Evolutionary conservation across 2,329 filamentous ascomycete species (phyloP), one percentile per base, ranked within the genome.

Genomic region (Penicillium corylophilum): DNA sequence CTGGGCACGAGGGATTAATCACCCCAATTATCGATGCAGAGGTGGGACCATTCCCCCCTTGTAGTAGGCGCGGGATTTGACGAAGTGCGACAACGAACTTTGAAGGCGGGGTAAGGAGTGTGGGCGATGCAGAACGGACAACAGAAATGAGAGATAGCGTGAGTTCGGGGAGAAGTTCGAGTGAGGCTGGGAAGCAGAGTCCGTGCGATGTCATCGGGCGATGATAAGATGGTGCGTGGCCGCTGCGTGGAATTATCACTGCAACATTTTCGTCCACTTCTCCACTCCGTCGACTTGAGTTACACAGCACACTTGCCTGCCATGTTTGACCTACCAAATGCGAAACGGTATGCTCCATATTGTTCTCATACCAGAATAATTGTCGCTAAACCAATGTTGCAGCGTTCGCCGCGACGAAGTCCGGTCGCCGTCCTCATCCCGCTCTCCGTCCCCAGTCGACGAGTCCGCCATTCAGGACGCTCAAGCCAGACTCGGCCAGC

Each of bases 361-460:
- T 15, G 28, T 38, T 43, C 12, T 20, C 16, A 8, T 18, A 23
- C 5, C 36, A 50, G 43, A 7, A 4, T 18, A 5, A 12, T 16
- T 43, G 13, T 46, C 22, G 18, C 39, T 58, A 43, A 54, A 42
- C 33, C 18, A 24, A 2, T 16, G 4, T 2, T 29, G 3, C 52
- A 73, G 71, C 35, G 61, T 73, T 51, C 67, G 71, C 18, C 71
- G 71, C 53, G 62, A 72, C 44, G 69, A 73, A 46, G 59, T 73
- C 29, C 59, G 63, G 33, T 66, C 67, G 4, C 62, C 65, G 9
- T 43, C 54, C 18, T 69, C 69, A 3, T 62, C 68, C 12, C 64
- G 67, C 4, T 60, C 61, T 13, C 64, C 67, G 13, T 65, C 68
- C 2, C 69, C 69, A 13, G 62, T 66, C 20, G 56, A 66, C 6